Conservation (phyloP, 2,329 filamentous ascomycete genomes). For the Diplodia mutila region DNA sequence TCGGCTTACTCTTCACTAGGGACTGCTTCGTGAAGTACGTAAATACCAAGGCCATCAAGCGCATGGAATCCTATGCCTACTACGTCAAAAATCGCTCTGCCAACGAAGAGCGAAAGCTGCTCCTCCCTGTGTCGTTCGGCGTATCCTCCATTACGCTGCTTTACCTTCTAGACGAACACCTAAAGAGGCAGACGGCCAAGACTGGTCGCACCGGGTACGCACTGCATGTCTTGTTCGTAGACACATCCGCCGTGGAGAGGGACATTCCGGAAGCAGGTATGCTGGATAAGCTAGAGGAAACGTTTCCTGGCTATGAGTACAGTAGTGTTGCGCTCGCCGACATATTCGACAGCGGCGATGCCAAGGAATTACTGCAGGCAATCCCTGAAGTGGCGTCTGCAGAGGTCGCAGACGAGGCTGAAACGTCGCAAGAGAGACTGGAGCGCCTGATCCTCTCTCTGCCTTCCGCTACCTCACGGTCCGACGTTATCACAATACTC, state of each 20-base stretch:
- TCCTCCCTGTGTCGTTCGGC: slow-evolving; percentile 83
- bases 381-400: slow-evolving; percentile 1
- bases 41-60: slow-evolving; percentile 77
- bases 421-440: slow-evolving; percentile 36
- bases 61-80: slow-evolving; percentile 64
- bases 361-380: not conserved
- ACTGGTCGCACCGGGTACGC: slow-evolving; percentile 70
- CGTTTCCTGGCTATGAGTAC: slow-evolving; percentile 70
- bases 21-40: slow-evolving; percentile 80
- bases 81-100: slow-evolving; percentile 54
- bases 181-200: slow-evolving; percentile 66
- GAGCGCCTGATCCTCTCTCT: slow-evolving; percentile 64
- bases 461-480: slow-evolving; percentile 72
- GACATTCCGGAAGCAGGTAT: slow-evolving; percentile 45
- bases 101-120: slow-evolving; percentile 58
- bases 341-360: slow-evolving; percentile 42
- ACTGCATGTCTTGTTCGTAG: slow-evolving; percentile 59
- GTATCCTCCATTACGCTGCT: slow-evolving; percentile 78
- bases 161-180: slow-evolving; percentile 72
- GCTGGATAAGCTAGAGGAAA: slow-evolving; percentile 50
- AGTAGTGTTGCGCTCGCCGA: slow-evolving; percentile 65
- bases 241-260: slow-evolving; percentile 55
- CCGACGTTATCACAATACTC: slow-evolving; percentile 73
- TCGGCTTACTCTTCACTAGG: slow-evolving; percentile 46
- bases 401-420: not conserved